Evolutionary conservation across 73 alveolate genomes (phyloP).

Genomic region (Blepharisma stoltei): DNA sequence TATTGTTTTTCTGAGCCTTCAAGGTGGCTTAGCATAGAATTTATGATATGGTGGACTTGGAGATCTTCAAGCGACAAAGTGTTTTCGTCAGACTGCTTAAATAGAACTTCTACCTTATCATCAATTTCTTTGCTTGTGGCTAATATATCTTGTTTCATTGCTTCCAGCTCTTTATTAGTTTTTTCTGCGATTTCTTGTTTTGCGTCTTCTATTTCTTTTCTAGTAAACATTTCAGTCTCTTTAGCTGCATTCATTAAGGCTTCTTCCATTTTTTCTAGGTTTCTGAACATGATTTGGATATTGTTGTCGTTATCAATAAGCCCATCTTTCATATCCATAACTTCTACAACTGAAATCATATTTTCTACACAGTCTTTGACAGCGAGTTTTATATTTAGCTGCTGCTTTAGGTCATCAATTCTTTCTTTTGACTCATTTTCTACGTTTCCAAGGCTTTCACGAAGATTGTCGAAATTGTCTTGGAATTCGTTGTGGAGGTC

Average conservation of each 20-base stretch:
- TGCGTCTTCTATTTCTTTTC: not conserved
- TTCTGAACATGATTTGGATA: not conserved
- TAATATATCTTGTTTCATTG: not conserved
- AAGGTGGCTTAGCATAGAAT: too few species aligned
- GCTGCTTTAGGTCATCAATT: not conserved
- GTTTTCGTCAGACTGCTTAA: too few species aligned
- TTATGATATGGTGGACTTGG: too few species aligned
- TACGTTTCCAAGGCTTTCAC: not conserved
- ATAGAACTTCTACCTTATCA: too few species aligned
- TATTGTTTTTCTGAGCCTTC: too few species aligned
- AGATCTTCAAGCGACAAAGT: too few species aligned
- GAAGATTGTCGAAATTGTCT: not conserved
- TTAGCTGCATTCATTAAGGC: too few species aligned
- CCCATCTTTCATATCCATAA: not conserved
- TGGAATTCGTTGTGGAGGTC: conserved; percentile 2
- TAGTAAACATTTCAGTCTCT: not conserved
- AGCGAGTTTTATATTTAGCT: not conserved
- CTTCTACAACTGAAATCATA: not conserved
- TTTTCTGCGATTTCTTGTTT: not conserved
- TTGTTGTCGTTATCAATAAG: not conserved
- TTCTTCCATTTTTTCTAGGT: conserved; percentile 18
- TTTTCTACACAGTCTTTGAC: not conserved
- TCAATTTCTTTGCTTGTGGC: too few species aligned
- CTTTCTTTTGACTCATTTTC: not conserved
- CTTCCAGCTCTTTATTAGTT: not conserved